phyloP scores from a whole-genome alignment of 73 alveolate species.

The Paramecium biaurelia region DNA sequence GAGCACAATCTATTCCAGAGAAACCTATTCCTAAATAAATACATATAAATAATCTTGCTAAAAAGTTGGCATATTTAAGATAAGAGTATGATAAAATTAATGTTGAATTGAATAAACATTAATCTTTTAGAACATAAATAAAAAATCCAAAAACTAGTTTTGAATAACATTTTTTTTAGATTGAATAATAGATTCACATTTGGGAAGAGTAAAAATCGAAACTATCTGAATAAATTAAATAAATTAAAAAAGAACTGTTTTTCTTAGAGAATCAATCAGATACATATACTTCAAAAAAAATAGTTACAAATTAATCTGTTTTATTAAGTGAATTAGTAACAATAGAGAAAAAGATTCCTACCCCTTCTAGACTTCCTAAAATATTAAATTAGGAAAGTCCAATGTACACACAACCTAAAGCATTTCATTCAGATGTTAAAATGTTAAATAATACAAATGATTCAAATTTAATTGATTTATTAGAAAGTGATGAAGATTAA shows the following conservation, averaged over 20 bases:
- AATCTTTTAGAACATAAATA: neutral
- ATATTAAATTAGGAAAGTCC: neutral
- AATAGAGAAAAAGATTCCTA: conserved; percentile 29
- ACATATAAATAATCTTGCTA: neutral
- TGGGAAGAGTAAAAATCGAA: conserved; percentile 2
- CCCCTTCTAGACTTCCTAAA: neutral
- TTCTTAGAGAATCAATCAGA: conserved; percentile 17
- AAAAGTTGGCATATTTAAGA: neutral
- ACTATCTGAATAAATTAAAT: neutral
- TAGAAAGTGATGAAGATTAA: conserved; percentile 40
- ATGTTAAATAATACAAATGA: neutral
- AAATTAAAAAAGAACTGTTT: conserved; percentile 8
- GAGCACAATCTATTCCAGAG: conserved; percentile 50
- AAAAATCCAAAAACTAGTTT: conserved; percentile 37
- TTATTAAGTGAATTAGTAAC: neutral
- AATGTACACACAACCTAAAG: conserved; percentile 1
- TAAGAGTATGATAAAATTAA: conserved; percentile 41
- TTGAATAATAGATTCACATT: neutral
- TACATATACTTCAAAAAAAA: conserved; percentile 21
- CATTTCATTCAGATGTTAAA: neutral
- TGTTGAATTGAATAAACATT: neutral
- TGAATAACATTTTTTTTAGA: conserved; percentile 38
- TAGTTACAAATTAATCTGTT: conserved; percentile 1
- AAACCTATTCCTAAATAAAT: conserved; percentile 26
- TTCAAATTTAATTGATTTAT: neutral